Conservation (phyloP, 805 yeast species). For the Metschnikowia amazonensis region DNA sequence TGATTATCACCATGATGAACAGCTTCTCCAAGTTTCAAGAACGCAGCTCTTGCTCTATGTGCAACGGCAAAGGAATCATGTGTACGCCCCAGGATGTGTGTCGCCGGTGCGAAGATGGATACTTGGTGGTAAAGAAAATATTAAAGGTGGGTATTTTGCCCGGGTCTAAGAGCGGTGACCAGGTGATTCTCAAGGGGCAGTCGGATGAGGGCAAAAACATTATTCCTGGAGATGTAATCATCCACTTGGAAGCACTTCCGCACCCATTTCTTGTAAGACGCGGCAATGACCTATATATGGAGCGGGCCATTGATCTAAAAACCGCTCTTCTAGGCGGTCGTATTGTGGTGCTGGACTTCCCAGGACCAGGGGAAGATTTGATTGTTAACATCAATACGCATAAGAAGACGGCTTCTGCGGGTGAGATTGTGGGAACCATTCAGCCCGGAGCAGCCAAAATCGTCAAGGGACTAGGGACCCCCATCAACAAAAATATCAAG, state of each 20-base stretch:
- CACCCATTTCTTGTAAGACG: constrained; percentile 40
- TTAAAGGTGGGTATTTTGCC: constrained; percentile 51
- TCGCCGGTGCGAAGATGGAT: constrained; percentile 33
- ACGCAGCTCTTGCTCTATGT: constrained; percentile 28
- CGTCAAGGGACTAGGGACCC: constrained; percentile 60
- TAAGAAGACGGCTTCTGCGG: constrained; percentile 23
- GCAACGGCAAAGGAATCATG: constrained; percentile 35
- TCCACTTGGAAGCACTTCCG: constrained; percentile 44
- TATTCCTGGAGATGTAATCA: constrained; percentile 64
- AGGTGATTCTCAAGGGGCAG: constrained; percentile 51
- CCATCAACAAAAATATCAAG: constrained; percentile 31
- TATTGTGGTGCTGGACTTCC: constrained; percentile 31
- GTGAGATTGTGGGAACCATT: constrained; percentile 52
- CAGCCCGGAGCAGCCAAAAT: constrained; percentile 47
- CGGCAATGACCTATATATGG: constrained; percentile 43
- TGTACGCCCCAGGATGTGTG: constrained; percentile 23
- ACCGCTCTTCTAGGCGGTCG: constrained; percentile 60
- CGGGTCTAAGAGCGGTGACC: constrained; percentile 53
- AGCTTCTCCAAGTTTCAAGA: constrained; percentile 39
- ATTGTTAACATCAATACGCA: constrained; percentile 34
- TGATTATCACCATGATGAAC: constrained; percentile 44
- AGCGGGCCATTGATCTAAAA: constrained; percentile 44
- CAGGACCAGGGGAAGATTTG: constrained; percentile 31
- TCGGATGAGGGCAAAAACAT: constrained; percentile 62
- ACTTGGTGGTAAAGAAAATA: constrained; percentile 45